Evolutionary conservation across 176 grass and related monocot genomes (phyloP), one percentile per base, ranked within the genome.

Genomic region (Chrysopogon serrulatus): DNA sequence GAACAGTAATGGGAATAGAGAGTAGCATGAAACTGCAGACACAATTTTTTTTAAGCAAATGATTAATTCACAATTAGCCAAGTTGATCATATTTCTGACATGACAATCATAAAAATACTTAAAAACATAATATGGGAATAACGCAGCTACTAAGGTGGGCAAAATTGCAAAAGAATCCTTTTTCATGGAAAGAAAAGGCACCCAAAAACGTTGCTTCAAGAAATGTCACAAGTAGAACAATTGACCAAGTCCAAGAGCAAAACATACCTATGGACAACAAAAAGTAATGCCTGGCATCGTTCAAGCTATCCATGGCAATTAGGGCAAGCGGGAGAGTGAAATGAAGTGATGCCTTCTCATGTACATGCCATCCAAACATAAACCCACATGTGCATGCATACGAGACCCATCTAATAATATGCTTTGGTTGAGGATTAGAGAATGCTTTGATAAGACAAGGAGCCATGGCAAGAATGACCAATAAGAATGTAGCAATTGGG

Each of bases 301-400:
- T 87, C 73, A 93, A 82, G 80, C 85, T 98, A 79, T 98, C 84
- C 86, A 90, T 85, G 64, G 91, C 89, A 92, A 98, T 84, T 83
- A 92, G 51, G 35, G 83, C 90, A 75, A 97, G 92, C 5, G 92
- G 95, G 63, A 94, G 45, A 32, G 86, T 89, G 66, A 97, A 92
- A 91, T 97, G 95, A 88, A 97, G 91, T 64, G 95, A 94, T 83
- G 95, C 92, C 84, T 97, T 97, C 79, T 97, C 95, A 80, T 97
- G 95, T 54, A 94, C 92, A 83, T 97, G 95, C 95, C 92, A 97
- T 74, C 95, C 95, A 79, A 97, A 97, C 84, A 97, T 97, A 84
- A 98, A 98, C 33, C 95, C 92, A 73, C 95, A 98, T 64, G 92
- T 90, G 74, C 79, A 93, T 45, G 90, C 86, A 86, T 98, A 95